Conservation (phyloP, 306 rosid species). For the Medicago ruthenica region DNA sequence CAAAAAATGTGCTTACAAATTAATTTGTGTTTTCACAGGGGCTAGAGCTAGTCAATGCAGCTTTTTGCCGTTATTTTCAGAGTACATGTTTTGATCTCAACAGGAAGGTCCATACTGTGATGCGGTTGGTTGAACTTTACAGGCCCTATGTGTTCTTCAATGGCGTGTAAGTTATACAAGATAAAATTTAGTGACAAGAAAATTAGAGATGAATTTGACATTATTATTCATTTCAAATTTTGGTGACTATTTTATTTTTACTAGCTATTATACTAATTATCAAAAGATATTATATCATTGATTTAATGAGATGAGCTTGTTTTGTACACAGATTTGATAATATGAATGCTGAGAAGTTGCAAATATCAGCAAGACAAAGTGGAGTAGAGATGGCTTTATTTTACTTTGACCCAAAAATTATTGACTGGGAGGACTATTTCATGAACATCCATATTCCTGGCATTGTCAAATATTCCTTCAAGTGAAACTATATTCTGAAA, state of each 20-base stretch:
- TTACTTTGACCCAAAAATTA: constrained; percentile 65
- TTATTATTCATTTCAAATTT: too few relatives aligned
- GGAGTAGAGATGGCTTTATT: constrained; percentile 57
- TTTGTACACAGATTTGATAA: constrained; percentile 66
- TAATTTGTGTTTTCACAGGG: constrained; percentile 49
- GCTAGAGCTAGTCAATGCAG: constrained; percentile 59
- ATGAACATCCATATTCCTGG: constrained; percentile 64
- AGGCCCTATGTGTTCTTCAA: constrained; percentile 75
- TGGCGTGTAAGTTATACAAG: constrained; percentile 59
- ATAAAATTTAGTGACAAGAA: too few relatives aligned
- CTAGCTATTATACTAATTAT: too few relatives aligned
- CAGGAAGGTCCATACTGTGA: constrained; percentile 61
- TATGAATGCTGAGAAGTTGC: constrained; percentile 66
- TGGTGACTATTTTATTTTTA: not conserved
- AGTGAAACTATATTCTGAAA: constrained; percentile 41
- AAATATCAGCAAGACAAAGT: constrained; percentile 51
- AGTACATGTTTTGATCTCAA: constrained; percentile 47
- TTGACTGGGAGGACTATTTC: constrained; percentile 80
- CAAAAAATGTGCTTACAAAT: too few relatives aligned
- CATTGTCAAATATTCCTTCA: constrained; percentile 63
- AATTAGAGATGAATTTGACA: too few relatives aligned
- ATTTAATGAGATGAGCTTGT: not conserved
- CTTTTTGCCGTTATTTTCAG: constrained; percentile 64
- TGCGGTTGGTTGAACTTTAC: constrained; percentile 75
- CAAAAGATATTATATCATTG: too few relatives aligned